Conservation (phyloP, 1,139 yeast species). For the Pichia cactophila region DNA sequence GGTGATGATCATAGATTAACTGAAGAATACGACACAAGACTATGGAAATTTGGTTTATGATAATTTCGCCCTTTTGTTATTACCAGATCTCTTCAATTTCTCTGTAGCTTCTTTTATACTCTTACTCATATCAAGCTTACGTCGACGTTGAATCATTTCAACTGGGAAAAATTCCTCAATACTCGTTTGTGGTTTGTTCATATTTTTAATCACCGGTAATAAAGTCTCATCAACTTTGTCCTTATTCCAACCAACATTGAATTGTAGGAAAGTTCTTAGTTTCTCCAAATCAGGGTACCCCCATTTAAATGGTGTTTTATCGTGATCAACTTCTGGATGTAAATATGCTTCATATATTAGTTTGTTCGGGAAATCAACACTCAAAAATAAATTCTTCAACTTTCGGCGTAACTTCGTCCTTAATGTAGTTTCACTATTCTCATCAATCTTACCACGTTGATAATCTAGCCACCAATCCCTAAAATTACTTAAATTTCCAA, state of each 20-base stretch:
- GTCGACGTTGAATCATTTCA: constrained; percentile 37
- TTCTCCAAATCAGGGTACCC: constrained; percentile 82
- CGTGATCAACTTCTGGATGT: constrained; percentile 77
- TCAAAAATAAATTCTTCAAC: constrained; percentile 58
- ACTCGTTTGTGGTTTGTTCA: constrained; percentile 55
- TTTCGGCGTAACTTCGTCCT: constrained; percentile 46
- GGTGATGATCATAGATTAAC: constrained; percentile 64
- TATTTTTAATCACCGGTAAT: constrained; percentile 78
- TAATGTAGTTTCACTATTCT: constrained; percentile 32
- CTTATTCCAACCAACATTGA: constrained; percentile 75
- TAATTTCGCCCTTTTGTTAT: constrained; percentile 1
- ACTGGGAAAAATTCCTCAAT: constrained; percentile 51
- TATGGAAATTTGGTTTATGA: constrained; percentile 40
- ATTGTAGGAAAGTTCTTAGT: constrained; percentile 60
- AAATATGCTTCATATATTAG: constrained; percentile 67
- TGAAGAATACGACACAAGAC: constrained; percentile 50
- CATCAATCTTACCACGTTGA: constrained; percentile 31
- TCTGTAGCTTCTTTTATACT: constrained; percentile 52
- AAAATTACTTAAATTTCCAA: constrained; percentile 41
- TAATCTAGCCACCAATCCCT: constrained; percentile 49
- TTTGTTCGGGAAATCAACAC: constrained; percentile 61
- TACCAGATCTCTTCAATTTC: constrained; percentile 31
- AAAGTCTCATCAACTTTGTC: constrained; percentile 74
- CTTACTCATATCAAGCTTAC: constrained; percentile 47
- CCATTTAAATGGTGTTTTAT: constrained; percentile 75